Base-by-base conservation (phyloP, 495 filamentous ascomycete genomes). In the Penicillium ucsense region DNA sequence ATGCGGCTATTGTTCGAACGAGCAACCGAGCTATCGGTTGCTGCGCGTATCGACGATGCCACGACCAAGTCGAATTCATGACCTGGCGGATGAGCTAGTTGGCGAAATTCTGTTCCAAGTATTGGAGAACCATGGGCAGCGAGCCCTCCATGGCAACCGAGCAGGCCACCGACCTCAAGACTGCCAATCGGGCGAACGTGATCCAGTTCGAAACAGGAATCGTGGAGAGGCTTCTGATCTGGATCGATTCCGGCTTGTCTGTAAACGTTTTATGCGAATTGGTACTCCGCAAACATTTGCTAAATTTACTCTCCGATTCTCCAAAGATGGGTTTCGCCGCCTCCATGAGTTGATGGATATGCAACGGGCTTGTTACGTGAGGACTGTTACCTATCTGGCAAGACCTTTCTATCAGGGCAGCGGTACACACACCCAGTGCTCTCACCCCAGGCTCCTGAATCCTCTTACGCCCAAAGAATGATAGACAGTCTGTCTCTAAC, bases 371-470 rank as follows among this genome's bases (percentile, higher is more conserved):
- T 70, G 66, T 50, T 74, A 82, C 65, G 80, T 84, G 41, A 79
- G 73, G 61, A 77, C 81, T 56, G 79, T 87, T 60, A 82, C 79
- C 54, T 87, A 87, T 60, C 76, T 86, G 65, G 78, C 86, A 59
- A 81, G 81, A 56, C 80, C 75, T 45, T 84, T 84, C 61, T 85
- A 85, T 65, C 63, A 70, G 58, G 68, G 67, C 63, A 65, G 59
- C 59, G 64, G 66, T 73, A 74, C 47, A 20, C 20, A 20, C 20
- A 20, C 20, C 20, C 20, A 20, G 20, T 20, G 20, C 20, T 20
- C 20, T 20, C 20, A 20, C 20, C 20, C 20, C 20, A 20, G 20
- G 20, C 20, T 20, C 20, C 20, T 20, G 20, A 20, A 20, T 20
- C 20, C 20, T 20, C 20, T 20, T 20, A 1, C 20, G 20, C 20